Evolutionary conservation across 768 basidiomycete genomes (phyloP), one percentile per base, ranked within the genome.

Genomic region (Leccinum arenicola): DNA sequence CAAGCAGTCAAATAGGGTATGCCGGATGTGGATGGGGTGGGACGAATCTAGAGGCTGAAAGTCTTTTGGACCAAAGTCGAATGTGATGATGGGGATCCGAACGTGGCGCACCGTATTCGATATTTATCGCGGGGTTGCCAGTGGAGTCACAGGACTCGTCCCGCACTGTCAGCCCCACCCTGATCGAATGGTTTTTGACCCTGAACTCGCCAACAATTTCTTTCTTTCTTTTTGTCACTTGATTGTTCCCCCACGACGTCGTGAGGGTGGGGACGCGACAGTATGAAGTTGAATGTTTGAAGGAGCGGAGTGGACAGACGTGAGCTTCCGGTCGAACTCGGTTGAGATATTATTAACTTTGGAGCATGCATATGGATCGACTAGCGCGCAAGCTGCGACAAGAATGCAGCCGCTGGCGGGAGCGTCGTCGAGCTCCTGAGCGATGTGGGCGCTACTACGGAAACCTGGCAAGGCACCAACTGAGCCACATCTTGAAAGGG

Each of bases 161-260:
- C 40, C 40, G 38, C 38, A 40, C 38, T 40, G 38, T 40, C 17
- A 40, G 38, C 38, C 9, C 40, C 40, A 43, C 40, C 40, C 40
- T 95, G n/a, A 19, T 43, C n/a, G 17, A 19, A 45, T 43, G 9
- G 40, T n/a, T 43, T 19, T 43, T 17, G 11, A 6, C 43, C 43
- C 43, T 45, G 43, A 45, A 7, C 19, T 43, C 40, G 9, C 10
- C 19, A 45, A 45, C n/a, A 45, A 45, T 19, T 19, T 43, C 19
- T 43, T 19, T 9, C 15, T 12, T 35, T 35, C 11, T 35, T 6
- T 38, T 43, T n/a, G n/a, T 43, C n/a, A n/a, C 33, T 33, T 12
- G 33, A 40, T n/a, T 10, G 40, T n/a, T 40, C 43, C 43, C 43
- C 19, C 19, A 45, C 40, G n/a, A 43, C 43, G 43, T 45, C 43